A percentile compares a stretch with the other conserved stretches of the same genome.
Conservation (phyloP, 352 stramenopile species). For the Phytophthora sp. region DNA sequence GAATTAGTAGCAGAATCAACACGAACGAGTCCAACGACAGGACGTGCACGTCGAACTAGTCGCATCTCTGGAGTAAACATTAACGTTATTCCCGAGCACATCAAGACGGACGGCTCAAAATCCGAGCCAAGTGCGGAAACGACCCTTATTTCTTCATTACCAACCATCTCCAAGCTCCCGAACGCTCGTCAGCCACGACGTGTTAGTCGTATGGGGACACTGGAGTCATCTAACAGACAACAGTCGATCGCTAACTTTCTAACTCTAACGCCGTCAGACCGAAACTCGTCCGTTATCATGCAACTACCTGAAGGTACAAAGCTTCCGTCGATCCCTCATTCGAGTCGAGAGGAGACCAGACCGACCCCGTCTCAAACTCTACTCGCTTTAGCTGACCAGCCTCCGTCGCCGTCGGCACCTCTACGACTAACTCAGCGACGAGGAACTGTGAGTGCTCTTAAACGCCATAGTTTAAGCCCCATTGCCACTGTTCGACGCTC, state of each 20-base stretch:
- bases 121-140: conserved; percentile 4
- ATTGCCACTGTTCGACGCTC: conserved; percentile 42
- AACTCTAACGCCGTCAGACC: conserved; percentile 9
- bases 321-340: conserved; percentile 26
- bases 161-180: conserved; percentile 14
- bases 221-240: conserved; percentile 21
- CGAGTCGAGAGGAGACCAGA: conserved; percentile 7
- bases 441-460: conserved; percentile 47
- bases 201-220: conserved; percentile 16
- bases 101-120: conserved; percentile 10
- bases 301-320: conserved; percentile 27
- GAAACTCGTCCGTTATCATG: conserved; percentile 24
- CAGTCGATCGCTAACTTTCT: conserved; percentile 26
- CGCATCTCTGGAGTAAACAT: conserved; percentile 21
- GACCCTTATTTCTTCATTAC: neutral
- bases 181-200: conserved; percentile 32
- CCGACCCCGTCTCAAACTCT: conserved; percentile 12
- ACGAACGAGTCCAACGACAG: conserved; percentile 16
- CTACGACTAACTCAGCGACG: conserved; percentile 30
- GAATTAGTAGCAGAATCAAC: neutral
- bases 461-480: conserved; percentile 43
- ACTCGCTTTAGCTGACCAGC: conserved; percentile 19
- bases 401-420: conserved; percentile 5
- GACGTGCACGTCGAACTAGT: conserved; percentile 30
- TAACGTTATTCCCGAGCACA: conserved; percentile 35